Base-by-base conservation (phyloP, 1,139 yeast genomes). In the Pneumocystis oryctolagi region DNA sequence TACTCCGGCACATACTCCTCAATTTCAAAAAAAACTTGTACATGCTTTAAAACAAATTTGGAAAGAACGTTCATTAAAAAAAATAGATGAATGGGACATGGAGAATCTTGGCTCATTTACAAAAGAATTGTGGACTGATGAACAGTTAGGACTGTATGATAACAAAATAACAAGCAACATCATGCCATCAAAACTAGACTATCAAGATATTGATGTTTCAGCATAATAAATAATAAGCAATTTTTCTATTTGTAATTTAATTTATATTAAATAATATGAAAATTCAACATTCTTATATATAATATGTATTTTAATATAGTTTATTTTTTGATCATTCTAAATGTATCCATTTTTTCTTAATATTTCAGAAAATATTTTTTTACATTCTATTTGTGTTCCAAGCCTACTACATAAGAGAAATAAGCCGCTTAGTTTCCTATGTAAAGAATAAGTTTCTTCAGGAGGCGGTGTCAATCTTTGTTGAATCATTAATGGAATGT, bases 401-500 rank as follows among this genome's bases (percentile, higher is more conserved):
- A 92, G 79, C 70, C 89, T 82, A 3, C 97, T 87, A 76, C 98
- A 92, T 64, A 92, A 78, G 68, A 92, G 78, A 71, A 87, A 94
- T 1, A 94, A 95, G 12, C 99, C 98, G 72, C 96, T 87, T 71
- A 92, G 83, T 71, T 94, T 92, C 70, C 99, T 80, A 73, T 92
- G 98, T 70, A 94, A 78, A 8, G 96, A 87, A 73, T 92, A 92
- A 0, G 98, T 92, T 73, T 92, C 98, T 72, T 92, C 97, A 2
- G 99, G 99, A 4, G 98, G 99, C 4, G 98, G 97, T 4, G 96
- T 83, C 66, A 92, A 78, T 69, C 99, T 82, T 74, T 94, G 96
- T 67, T 85, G 82, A 68, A 92, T 79, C 98, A 92, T 90, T 62
- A 89, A 77, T 2, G 89, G 84, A 69, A 92, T 87, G 69, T 89